phyloP scores from a whole-genome alignment of 441 rosid genomes.

The Jatropha podagrica region DNA sequence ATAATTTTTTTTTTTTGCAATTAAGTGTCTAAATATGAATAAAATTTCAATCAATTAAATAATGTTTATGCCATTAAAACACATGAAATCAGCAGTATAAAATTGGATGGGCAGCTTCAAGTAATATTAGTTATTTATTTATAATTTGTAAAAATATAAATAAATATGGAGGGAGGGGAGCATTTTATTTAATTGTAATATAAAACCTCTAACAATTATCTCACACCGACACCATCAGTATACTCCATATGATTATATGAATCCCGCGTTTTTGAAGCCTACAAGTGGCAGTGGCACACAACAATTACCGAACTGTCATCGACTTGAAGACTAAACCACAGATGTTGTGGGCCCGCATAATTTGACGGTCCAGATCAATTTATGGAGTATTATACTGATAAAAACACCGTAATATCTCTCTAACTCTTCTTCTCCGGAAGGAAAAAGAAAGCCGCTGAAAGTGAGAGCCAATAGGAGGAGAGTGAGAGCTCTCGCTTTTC shows the following conservation, averaged over 20 bases:
- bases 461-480: neutral
- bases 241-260: no score
- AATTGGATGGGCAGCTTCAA: no score
- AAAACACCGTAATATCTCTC: neutral
- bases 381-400: neutral
- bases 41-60: no score
- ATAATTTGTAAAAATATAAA: no score
- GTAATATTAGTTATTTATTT: no score
- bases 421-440: neutral
- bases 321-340: neutral
- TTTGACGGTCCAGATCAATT: neutral
- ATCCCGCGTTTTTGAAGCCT: constrained; percentile 2
- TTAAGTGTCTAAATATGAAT: no score
- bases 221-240: neutral
- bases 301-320: neutral
- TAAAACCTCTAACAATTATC: no score
- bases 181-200: no score
- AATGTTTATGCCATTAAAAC: no score
- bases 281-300: constrained; percentile 10
- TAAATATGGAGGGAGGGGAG: no score
- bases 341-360: neutral
- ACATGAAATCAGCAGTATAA: no score
- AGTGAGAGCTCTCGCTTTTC: neutral
- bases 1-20: no score
- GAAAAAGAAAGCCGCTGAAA: neutral